phyloP scores from a whole-genome alignment of 2,329 filamentous ascomycete species.

The Fusarium sp. region DNA sequence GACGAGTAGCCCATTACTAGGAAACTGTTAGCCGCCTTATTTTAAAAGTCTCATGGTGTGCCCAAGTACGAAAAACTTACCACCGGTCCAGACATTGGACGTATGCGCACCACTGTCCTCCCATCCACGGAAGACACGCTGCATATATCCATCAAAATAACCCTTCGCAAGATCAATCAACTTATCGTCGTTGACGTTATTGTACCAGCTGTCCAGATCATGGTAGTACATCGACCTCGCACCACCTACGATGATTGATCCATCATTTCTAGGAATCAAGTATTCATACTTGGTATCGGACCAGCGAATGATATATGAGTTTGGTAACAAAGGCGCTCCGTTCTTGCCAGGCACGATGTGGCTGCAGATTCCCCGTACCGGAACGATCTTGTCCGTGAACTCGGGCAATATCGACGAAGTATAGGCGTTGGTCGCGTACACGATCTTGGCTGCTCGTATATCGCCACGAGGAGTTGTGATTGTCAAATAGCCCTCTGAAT shows the following conservation, averaged over 20 bases:
- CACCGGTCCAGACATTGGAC: constrained; percentile 49
- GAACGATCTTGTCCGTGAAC: neutral
- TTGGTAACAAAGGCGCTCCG: neutral
- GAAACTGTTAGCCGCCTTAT: neutral
- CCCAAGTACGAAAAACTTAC: constrained; percentile 38
- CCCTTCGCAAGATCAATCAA: neutral
- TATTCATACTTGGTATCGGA: constrained; percentile 13
- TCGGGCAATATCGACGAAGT: neutral
- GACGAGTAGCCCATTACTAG: constrained; percentile 58
- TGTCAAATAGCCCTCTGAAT: neutral
- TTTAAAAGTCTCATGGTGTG: accelerated
- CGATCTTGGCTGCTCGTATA: neutral
- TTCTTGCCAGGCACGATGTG: neutral
- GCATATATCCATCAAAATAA: constrained; percentile 63
- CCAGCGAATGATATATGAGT: constrained; percentile 7
- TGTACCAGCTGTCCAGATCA: constrained; percentile 1
- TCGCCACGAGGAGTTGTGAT: neutral
- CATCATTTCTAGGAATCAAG: constrained; percentile 2
- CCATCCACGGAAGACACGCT: constrained; percentile 62
- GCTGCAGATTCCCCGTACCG: constrained; percentile 6
- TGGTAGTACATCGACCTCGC: constrained; percentile 4
- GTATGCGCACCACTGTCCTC: constrained; percentile 55
- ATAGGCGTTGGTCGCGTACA: neutral
- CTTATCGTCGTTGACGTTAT: constrained; percentile 2
- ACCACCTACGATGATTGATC: neutral